Percentiles rank a stretch among this genome's conserved stretches.
Evolutionary conservation across 805 yeast species (phyloP).

Genomic region (Candida dendrica): DNA sequence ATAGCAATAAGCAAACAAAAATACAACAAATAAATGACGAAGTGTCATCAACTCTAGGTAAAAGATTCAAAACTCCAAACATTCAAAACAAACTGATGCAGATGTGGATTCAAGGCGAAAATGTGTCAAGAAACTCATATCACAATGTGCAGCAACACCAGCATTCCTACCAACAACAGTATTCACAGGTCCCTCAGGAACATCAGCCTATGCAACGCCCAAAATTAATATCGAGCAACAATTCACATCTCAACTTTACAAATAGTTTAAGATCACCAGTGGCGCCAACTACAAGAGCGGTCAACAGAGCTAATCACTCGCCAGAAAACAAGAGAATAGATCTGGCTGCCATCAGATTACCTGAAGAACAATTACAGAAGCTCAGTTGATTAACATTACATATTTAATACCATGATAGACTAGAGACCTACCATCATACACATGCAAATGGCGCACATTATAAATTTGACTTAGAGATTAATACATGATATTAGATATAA

Average conservation of each 20-base stretch:
- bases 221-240: conserved; percentile 1
- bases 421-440: no score
- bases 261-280: conserved; percentile 9
- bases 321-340: conserved; percentile 20
- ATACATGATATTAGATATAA: background rate
- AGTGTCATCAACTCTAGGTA: background rate
- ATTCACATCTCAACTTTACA: conserved; percentile 1
- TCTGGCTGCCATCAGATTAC: conserved; percentile 15
- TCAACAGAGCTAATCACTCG: conserved; percentile 24
- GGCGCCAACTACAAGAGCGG: conserved; percentile 35
- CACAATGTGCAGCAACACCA: conserved; percentile 6
- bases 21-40: background rate
- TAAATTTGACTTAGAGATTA: no score
- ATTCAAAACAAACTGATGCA: conserved; percentile 15
- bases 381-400: conserved; percentile 1
- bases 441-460: no score
- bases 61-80: conserved; percentile 5
- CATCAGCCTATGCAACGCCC: conserved; percentile 5
- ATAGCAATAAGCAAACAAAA: background rate
- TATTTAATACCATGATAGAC: no score
- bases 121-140: conserved; percentile 3
- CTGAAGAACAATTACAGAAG: conserved; percentile 18
- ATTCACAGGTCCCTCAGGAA: conserved; percentile 2
- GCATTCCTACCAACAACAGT: conserved; percentile 9
- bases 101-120: conserved; percentile 17